Evolutionary conservation across 345 rosid species (phyloP), one percentile per base, ranked within the genome.

Genomic region (Eucalyptus tenuipes): DNA sequence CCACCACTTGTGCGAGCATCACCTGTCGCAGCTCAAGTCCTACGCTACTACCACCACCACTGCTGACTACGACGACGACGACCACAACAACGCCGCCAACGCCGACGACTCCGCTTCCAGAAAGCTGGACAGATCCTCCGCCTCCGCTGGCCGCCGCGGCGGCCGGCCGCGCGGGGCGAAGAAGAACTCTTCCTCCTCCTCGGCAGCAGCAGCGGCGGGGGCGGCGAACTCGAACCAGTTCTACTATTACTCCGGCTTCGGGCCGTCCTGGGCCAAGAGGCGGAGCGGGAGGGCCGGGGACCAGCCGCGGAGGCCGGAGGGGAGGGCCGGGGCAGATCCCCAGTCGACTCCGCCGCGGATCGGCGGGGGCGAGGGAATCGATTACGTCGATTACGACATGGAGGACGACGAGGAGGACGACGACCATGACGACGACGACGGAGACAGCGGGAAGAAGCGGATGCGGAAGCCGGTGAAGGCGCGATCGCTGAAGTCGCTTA

Each of bases 211-310:
- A 17, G 79, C 55, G 1, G 71, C 90, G 17, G 59, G 93, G 86
- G 85, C 86, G 44, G 87, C 59, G 29, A 95, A 94, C 90, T 98
- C 97, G 16, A 91, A 93, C 81, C 96, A 95, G 93, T 97, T 94
- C 89, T 97, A 97, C 88, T 97, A 97, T 89, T 97, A 97, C 93
- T 94, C 99, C n/a, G 99, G 99, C 90, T 97, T 96, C 87, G 99
- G 99, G 37, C 99, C 99, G 53, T 71, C 89, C 81, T 95, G 99
- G 99, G 95, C 97, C n/a, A 96, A 93, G 81, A 91, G 93, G 79
- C 91, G 97, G 90, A 92, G 95, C 37, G 93, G 91, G 29, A 86
- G 87, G 75, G 75, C 66, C 20, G 57, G 2, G 88, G 87, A 49
- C 49, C 85, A 52, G 47, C 33, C 49, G 13, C 59, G 97, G 42